Evolutionary conservation across 2,329 filamentous ascomycete species (phyloP).

Genomic region (Emmonsiellopsis sp.): DNA sequence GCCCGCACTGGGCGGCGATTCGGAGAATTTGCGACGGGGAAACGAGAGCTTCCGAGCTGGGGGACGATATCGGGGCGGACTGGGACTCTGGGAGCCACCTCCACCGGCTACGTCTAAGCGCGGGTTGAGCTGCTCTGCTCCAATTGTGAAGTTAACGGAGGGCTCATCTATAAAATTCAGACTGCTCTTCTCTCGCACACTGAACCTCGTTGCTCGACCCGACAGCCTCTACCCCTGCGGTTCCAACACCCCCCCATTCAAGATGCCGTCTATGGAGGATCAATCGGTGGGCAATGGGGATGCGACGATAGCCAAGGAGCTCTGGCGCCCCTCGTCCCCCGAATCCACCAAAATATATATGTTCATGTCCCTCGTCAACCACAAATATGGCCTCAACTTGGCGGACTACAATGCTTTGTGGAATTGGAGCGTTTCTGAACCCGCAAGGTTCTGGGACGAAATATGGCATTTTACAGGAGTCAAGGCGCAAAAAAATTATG

Average conservation of each 20-base stretch:
- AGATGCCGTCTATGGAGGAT: conserved; percentile 11
- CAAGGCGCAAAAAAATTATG: conserved; percentile 53
- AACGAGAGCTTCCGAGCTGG: background rate
- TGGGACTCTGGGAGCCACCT: too few relatives aligned
- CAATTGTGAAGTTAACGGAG: background rate
- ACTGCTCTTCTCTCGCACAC: background rate
- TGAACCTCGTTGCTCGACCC: background rate
- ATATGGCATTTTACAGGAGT: conserved; percentile 78
- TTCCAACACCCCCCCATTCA: background rate
- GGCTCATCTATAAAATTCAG: background rate
- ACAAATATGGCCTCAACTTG: conserved; percentile 55
- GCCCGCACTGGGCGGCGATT: background rate
- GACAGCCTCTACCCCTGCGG: background rate
- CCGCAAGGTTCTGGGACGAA: conserved; percentile 72
- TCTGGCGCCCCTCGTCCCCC: conserved; percentile 65
- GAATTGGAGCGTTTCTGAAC: conserved; percentile 72
- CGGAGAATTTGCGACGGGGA: background rate
- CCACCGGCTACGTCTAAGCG: too few relatives aligned
- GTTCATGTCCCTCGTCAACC: conserved; percentile 62
- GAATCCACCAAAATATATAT: conserved; percentile 60
- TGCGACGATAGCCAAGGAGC: conserved; percentile 30
- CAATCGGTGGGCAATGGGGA: conserved; percentile 5
- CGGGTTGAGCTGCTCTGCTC: background rate
- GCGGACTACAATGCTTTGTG: conserved; percentile 66
- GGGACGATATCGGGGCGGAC: background rate